A percentile compares a stretch with the other conserved stretches of the same genome.
These are phyloP conservation scores for Ophiocordyceps polyrhachis-furcata DNA, from an alignment of 2,329 filamentous ascomycete genomes.

Conservation along the genomic window DNA sequence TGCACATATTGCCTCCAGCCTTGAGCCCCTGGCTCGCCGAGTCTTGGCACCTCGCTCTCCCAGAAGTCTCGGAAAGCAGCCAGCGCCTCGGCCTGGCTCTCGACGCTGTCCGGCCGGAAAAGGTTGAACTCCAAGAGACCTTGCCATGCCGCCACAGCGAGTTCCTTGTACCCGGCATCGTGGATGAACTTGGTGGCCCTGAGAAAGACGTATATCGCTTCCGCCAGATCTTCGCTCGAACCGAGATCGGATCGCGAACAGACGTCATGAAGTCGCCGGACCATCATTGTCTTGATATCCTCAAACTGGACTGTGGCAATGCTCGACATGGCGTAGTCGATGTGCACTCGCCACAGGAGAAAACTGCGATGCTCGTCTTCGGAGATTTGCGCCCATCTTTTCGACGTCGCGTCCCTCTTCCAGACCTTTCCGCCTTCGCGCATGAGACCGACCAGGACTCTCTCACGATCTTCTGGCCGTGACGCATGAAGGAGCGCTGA, in stretches of 20 bases:
- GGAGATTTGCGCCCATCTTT: slow-evolving; percentile 42
- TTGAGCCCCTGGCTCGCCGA: slow-evolving; percentile 53
- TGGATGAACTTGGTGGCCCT: slow-evolving; percentile 55
- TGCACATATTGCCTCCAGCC: slow-evolving; percentile 47
- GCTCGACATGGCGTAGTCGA: slow-evolving; percentile 55
- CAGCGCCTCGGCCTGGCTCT: slow-evolving; percentile 9
- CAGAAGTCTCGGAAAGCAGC: slow-evolving; percentile 54
- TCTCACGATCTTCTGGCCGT: slow-evolving; percentile 29
- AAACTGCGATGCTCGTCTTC: slow-evolving; percentile 19
- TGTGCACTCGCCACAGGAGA: slow-evolving; percentile 51
- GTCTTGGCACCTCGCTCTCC: slow-evolving; percentile 64
- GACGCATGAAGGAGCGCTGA: slow-evolving; percentile 46
- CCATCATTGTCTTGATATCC: slow-evolving; percentile 37
- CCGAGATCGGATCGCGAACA: slow-evolving; percentile 2
- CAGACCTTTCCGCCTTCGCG: slow-evolving; percentile 57
- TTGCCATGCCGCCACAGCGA: slow-evolving; percentile 69
- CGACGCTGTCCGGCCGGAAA: slow-evolving; percentile 21
- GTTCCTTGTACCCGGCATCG: slow-evolving; percentile 61
- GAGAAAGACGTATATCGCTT: slow-evolving; percentile 49
- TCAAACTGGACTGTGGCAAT: slow-evolving; percentile 51
- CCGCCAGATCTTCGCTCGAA: slow-evolving; percentile 5
- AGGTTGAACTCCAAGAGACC: slow-evolving; percentile 56
- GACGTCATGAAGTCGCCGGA: slow-evolving; percentile 25
- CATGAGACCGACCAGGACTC: slow-evolving; percentile 50
- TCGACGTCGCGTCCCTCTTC: slow-evolving; percentile 40